A percentile compares a stretch with the other conserved stretches of the same genome.
These are phyloP conservation scores for Ganoderma sinense DNA, from an alignment of 1,284 basidiomycete species.

Conservation along the genomic window DNA sequence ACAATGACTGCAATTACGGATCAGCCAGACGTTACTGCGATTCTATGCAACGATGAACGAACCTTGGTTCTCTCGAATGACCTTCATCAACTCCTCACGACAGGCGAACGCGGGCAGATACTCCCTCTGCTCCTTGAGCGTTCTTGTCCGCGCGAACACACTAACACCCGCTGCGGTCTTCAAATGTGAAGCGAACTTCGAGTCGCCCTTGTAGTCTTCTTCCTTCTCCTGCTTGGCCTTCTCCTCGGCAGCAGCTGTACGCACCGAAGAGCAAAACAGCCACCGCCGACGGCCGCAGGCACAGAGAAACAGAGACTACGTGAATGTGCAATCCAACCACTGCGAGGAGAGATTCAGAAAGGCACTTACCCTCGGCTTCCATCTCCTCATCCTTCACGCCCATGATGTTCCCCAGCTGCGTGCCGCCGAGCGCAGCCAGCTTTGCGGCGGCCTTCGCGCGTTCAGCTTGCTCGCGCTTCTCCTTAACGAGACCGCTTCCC, in stretches of 20 bases:
- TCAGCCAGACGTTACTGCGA: too few species aligned
- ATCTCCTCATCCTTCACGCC: conserved; percentile 96
- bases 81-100: conserved; percentile 90
- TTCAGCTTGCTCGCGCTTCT: conserved; percentile 96
- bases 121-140: conserved; percentile 94
- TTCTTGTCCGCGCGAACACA: conserved; percentile 83
- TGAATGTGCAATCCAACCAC: conserved; percentile 77
- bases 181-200: conserved; percentile 94
- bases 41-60: too few species aligned
- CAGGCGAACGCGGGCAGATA: conserved; percentile 98
- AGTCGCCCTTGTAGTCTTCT: conserved; percentile 89
- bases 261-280: conserved; percentile 34
- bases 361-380: conserved; percentile 78
- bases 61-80: conserved; percentile 97
- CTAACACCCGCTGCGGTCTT: conserved; percentile 83
- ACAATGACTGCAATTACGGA: conserved; percentile 89
- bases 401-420: conserved; percentile 95
- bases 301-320: conserved; percentile 51
- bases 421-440: conserved; percentile 91
- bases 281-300: conserved; percentile 9
- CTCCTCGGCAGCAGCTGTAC: conserved; percentile 66
- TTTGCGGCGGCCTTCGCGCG: conserved; percentile 96
- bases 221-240: conserved; percentile 45
- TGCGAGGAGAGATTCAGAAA: conserved; percentile 27
- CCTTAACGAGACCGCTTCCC: conserved; percentile 91